Evolutionary conservation across 345 rosid genomes (phyloP).

Genomic region (Mangifera indica): DNA sequence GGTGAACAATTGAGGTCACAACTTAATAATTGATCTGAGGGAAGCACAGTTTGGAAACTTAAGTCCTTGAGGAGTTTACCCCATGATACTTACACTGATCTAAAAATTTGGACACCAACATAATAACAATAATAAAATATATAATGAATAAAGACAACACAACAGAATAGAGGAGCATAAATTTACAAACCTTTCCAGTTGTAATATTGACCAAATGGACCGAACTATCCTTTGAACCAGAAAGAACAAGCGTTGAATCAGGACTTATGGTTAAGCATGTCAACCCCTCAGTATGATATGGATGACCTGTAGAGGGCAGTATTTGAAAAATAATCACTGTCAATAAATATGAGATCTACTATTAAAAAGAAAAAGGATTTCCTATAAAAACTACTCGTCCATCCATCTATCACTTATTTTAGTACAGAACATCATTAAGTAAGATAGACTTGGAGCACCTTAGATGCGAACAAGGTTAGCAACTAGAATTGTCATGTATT

Average conservation of each 20-base stretch:
- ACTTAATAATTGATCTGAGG: not conserved
- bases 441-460: not conserved
- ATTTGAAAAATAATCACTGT: not conserved
- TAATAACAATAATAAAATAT: not conserved
- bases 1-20: not conserved
- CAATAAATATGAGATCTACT: too few relatives aligned
- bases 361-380: too few relatives aligned
- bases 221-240: constrained; percentile 80
- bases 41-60: not conserved
- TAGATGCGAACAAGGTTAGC: not conserved
- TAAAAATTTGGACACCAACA: not conserved
- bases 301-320: constrained; percentile 56
- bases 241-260: constrained; percentile 72
- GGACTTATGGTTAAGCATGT: constrained; percentile 76
- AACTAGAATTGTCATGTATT: not conserved
- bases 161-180: not conserved
- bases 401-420: not conserved
- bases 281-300: constrained; percentile 75
- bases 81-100: not conserved
- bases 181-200: constrained; percentile 68
- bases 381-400: not conserved
- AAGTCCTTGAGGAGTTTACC: not conserved
- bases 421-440: not conserved
- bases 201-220: constrained; percentile 75
- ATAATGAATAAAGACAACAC: not conserved